A percentile compares a stretch with the other conserved stretches of the same genome.
phyloP scores from a whole-genome alignment of 805 yeast species.

The Lipomyces sp. region DNA sequence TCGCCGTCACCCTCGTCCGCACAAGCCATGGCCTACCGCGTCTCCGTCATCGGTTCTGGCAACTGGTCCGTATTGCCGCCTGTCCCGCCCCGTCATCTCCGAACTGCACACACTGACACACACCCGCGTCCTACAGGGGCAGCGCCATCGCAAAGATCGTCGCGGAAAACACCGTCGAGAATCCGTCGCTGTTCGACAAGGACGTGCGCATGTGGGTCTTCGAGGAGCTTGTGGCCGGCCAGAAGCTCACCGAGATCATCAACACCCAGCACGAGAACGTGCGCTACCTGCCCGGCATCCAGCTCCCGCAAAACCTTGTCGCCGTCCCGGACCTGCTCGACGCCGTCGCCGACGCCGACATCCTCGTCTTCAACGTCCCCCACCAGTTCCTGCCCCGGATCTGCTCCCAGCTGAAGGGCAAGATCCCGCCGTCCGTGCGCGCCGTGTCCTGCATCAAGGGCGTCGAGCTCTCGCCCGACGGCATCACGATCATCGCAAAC shows the following conservation, averaged over 20 bases:
- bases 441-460: constrained; percentile 97
- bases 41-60: constrained; percentile 89
- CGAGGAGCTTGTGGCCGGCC: constrained; percentile 68
- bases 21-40: constrained; percentile 25
- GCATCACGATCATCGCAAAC: constrained; percentile 78
- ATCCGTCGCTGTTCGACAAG: constrained; percentile 67
- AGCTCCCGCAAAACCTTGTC: constrained; percentile 76
- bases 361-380: constrained; percentile 90
- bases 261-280: constrained; percentile 91
- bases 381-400: constrained; percentile 89
- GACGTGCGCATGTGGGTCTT: constrained; percentile 96
- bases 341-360: constrained; percentile 77
- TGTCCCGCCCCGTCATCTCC: too few relatives aligned
- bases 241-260: constrained; percentile 83
- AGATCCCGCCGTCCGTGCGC: constrained; percentile 61
- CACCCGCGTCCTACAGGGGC: constrained; percentile 64
- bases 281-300: constrained; percentile 85
- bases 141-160: constrained; percentile 94
- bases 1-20: too few relatives aligned
- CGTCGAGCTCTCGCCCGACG: constrained; percentile 78
- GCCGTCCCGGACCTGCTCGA: constrained; percentile 83
- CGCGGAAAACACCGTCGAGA: constrained; percentile 76
- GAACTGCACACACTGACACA: too few relatives aligned
- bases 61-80: constrained; percentile 55
- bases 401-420: constrained; percentile 55